These are phyloP conservation scores for Hanseniaspora jakobsenii DNA, from an alignment of 805 yeast species.

Conservation along the genomic window DNA sequence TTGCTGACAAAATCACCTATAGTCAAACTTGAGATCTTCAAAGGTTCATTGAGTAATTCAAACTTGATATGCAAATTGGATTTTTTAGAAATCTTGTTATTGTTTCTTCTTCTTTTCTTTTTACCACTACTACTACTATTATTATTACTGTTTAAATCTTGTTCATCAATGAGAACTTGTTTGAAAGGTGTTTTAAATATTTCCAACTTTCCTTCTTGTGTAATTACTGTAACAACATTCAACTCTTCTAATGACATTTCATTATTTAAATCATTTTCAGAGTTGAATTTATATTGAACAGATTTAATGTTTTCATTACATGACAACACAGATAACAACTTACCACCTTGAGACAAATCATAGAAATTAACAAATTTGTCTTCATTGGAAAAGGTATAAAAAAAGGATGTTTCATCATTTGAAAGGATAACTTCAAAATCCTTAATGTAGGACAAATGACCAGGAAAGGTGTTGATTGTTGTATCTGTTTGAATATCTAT, in stretches of 20 bases:
- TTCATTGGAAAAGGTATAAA: slow-evolving; percentile 60
- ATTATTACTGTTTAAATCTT: slow-evolving; percentile 16
- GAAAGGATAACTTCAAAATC: slow-evolving; percentile 17
- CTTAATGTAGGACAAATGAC: slow-evolving; percentile 58
- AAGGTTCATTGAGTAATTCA: slow-evolving; percentile 1
- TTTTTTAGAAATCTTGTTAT: slow-evolving; percentile 42
- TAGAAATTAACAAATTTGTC: slow-evolving; percentile 75
- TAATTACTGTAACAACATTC: slow-evolving; percentile 34
- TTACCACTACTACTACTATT: not conserved
- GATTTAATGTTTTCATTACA: slow-evolving; percentile 49
- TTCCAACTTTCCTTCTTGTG: slow-evolving; percentile 68
- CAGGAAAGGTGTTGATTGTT: slow-evolving; percentile 49
- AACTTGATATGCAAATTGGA: slow-evolving; percentile 36
- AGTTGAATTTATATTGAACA: slow-evolving; percentile 33
- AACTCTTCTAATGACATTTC: too few relatives aligned
- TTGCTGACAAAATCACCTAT: not conserved
- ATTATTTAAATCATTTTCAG: too few relatives aligned
- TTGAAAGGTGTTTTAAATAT: slow-evolving; percentile 48
- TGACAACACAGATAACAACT: slow-evolving; percentile 48
- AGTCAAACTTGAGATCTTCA: too few relatives aligned
- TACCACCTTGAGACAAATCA: slow-evolving; percentile 26
- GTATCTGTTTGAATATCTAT: slow-evolving; percentile 32
- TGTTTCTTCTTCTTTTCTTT: slow-evolving; percentile 21
- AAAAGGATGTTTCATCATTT: slow-evolving; percentile 30
- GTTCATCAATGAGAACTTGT: too few relatives aligned